phyloP scores from a whole-genome alignment of 805 yeast species.

The Suhomyces sp. region DNA sequence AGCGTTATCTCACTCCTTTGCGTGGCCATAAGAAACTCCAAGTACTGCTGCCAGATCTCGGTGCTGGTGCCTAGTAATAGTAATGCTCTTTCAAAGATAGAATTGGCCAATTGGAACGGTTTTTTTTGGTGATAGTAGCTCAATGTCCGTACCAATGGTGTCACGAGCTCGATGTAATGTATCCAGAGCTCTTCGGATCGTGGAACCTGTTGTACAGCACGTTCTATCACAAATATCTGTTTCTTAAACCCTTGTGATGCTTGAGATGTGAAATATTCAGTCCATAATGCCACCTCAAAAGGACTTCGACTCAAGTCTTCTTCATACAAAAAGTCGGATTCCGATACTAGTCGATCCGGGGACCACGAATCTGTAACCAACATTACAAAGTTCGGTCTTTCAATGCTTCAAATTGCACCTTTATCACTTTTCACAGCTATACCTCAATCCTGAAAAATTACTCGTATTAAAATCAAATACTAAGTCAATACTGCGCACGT shows the following conservation, averaged over 20 bases:
- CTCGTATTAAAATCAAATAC: too few species aligned
- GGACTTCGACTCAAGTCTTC: constrained; percentile 33
- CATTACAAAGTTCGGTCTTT: too few species aligned
- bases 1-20: constrained; percentile 29
- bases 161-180: constrained; percentile 44
- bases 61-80: constrained; percentile 45
- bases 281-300: constrained; percentile 42
- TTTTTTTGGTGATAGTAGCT: constrained; percentile 25
- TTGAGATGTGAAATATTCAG: constrained; percentile 30
- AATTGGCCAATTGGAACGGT: constrained; percentile 37
- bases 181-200: constrained; percentile 58
- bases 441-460: too few species aligned
- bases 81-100: constrained; percentile 49
- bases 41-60: constrained; percentile 51
- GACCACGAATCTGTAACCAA: too few species aligned
- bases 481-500: too few species aligned
- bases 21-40: constrained; percentile 40
- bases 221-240: constrained; percentile 47
- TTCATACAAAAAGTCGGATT: constrained; percentile 36
- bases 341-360: neutral
- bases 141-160: constrained; percentile 8
- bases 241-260: constrained; percentile 18
- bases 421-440: too few species aligned
- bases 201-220: constrained; percentile 49
- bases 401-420: too few species aligned